Percentiles rank a stretch among this genome's conserved stretches.
Conservation (phyloP, 371 early-diverging fungal genomes). For the Actinomucor elegans region DNA sequence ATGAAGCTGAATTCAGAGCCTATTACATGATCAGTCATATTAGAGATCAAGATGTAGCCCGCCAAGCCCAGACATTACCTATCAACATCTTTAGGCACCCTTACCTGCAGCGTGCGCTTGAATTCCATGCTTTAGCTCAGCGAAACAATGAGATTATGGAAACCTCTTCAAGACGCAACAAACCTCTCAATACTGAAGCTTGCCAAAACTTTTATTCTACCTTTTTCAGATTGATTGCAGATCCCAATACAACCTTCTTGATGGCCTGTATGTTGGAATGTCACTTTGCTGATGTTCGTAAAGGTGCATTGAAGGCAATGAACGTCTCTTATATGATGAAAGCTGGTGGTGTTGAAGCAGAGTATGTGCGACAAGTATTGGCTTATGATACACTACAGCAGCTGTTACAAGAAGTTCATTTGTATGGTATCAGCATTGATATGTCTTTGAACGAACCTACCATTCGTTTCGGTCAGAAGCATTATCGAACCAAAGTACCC, state of each 20-base stretch:
- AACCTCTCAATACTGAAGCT: conserved; percentile 53
- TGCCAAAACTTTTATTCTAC: conserved; percentile 62
- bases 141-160: conserved; percentile 55
- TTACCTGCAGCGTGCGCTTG: conserved; percentile 66
- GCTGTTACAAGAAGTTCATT: conserved; percentile 24
- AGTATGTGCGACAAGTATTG: conserved; percentile 26
- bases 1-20: conserved; percentile 89
- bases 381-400: conserved; percentile 37
- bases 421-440: conserved; percentile 37
- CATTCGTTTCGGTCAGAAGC: conserved; percentile 34
- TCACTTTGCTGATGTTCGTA: conserved; percentile 73
- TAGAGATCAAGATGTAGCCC: conserved; percentile 67
- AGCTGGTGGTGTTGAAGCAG: conserved; percentile 42
- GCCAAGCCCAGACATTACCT: conserved; percentile 61
- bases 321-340: conserved; percentile 56
- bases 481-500: conserved; percentile 12
- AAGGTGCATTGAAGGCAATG: conserved; percentile 76
- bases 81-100: conserved; percentile 53
- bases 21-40: conserved; percentile 79
- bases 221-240: conserved; percentile 68
- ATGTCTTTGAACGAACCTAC: conserved; percentile 16
- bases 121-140: conserved; percentile 64
- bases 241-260: conserved; percentile 62
- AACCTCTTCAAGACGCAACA: conserved; percentile 42
- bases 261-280: conserved; percentile 77